These are phyloP conservation scores for Xylaria acuta DNA, from an alignment of 495 filamentous ascomycete species.

Conservation along the genomic window DNA sequence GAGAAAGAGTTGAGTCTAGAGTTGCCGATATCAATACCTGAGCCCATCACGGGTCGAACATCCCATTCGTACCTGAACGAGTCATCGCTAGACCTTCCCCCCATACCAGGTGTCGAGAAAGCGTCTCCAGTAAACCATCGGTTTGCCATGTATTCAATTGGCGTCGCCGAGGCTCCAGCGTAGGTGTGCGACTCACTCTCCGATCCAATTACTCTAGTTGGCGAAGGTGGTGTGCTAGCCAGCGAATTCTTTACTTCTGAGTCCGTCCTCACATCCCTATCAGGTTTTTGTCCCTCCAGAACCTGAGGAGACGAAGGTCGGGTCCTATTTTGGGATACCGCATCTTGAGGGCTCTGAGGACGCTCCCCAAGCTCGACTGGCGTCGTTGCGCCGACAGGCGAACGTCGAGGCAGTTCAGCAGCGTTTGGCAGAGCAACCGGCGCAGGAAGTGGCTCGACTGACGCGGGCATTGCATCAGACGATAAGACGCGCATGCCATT, in stretches of 20 bases:
- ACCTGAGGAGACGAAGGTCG: slow-evolving; percentile 31
- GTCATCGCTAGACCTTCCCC: slow-evolving; percentile 41
- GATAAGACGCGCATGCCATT: slow-evolving; percentile 57
- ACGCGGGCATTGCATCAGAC: slow-evolving; percentile 50
- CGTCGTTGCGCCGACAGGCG: slow-evolving; percentile 25
- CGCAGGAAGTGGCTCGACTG: slow-evolving; percentile 35
- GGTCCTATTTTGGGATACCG: slow-evolving; percentile 27
- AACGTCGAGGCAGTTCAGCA: slow-evolving; percentile 19
- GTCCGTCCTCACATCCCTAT: not conserved
- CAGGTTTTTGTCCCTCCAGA: not conserved
- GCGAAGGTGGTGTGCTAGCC: slow-evolving; percentile 29
- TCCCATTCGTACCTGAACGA: slow-evolving; percentile 44
- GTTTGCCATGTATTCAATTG: slow-evolving; percentile 47
- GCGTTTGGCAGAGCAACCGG: slow-evolving; percentile 27
- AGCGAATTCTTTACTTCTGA: slow-evolving; percentile 6
- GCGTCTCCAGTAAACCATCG: slow-evolving; percentile 47
- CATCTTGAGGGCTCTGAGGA: slow-evolving; percentile 26
- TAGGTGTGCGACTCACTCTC: slow-evolving; percentile 33
- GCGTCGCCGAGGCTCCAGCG: slow-evolving; percentile 41
- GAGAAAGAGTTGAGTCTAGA: slow-evolving; percentile 45
- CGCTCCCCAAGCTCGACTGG: slow-evolving; percentile 25
- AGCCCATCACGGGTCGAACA: not conserved
- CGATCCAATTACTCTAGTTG: slow-evolving; percentile 22
- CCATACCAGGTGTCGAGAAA: slow-evolving; percentile 43
- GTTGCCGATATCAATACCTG: slow-evolving; percentile 8